Evolutionary conservation across 2,329 filamentous ascomycete species (phyloP), one percentile per base, ranked within the genome.

Genomic region (Neonectria ditissima): DNA sequence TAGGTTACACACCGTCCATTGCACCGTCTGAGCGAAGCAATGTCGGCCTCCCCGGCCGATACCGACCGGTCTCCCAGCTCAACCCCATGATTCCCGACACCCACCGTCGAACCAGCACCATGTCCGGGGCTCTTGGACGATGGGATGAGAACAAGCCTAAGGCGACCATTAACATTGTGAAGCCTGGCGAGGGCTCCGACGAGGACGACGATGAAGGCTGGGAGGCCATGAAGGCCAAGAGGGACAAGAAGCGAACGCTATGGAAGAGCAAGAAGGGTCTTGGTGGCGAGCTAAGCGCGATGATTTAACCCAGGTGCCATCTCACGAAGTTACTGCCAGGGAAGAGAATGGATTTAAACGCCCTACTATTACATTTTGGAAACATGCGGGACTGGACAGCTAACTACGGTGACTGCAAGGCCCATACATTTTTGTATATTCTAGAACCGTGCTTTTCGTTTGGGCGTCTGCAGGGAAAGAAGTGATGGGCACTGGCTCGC

Each of bases 21-120:
- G 95, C 96, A 2, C 96, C 96, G 1, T 97, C 93, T 5, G 96
- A 98, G 81, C 91, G 96, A 65, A 98, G 94, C 83, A 98, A 97
- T 77, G 83, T 97, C 65, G 96, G 96, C 16, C 86, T 97, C 55
- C 94, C 96, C 9, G 91, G 93, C 32, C 89, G 96, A 47, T 99
- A 99, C 80, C 88, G 96, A 48, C 94, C 96, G 1, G 95, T 98
- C 1, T 94, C 92, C 0, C 90, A 91, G 44, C 83, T 82, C 7
- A 72, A 70, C 9, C 67, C 71, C 0, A 71, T 60, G 73, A 79
- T 47, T 67, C 74, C 65, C 20, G 67, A 69, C 53, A 69, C 58
- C 63, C 76, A 76, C 66, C 71, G 77, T 71, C 68, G 76, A 73
- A 68, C 75, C 69, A 74, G 63, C 68, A 77, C 75, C 50, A 78